Evolutionary conservation across 306 rosid genomes (phyloP).

Genomic region (Quercus berberidifolia): DNA sequence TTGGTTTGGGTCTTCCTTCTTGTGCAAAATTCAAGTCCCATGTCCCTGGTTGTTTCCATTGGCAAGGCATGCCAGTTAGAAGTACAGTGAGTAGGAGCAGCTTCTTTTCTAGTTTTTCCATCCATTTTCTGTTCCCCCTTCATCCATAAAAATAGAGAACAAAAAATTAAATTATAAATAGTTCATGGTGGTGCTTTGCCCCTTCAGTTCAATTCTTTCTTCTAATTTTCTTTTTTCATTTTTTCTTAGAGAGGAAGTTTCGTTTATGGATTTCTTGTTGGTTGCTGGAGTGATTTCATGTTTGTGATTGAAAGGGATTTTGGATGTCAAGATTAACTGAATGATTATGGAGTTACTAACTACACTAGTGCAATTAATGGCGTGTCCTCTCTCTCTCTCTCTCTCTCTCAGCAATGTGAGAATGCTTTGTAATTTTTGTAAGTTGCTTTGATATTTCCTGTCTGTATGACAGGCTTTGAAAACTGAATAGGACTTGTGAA

Average conservation of each 20-base stretch:
- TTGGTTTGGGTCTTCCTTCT: slow-evolving; percentile 13
- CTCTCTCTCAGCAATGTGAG: background rate
- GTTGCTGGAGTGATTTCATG: slow-evolving; percentile 7
- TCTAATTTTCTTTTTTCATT: background rate
- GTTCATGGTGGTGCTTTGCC: slow-evolving; percentile 40
- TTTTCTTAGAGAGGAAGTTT: slow-evolving; percentile 1
- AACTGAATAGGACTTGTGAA: too few relatives aligned
- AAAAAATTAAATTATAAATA: slow-evolving; percentile 25
- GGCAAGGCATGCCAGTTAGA: slow-evolving; percentile 27
- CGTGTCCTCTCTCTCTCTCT: background rate
- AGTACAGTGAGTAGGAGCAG: slow-evolving; percentile 45
- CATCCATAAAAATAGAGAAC: slow-evolving; percentile 16
- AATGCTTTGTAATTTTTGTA: too few relatives aligned
- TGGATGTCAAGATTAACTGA: background rate
- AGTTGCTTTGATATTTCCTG: too few relatives aligned
- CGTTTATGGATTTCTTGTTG: background rate
- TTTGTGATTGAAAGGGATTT: slow-evolving; percentile 15
- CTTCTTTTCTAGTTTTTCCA: background rate
- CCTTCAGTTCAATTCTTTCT: slow-evolving; percentile 32
- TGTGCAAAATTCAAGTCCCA: slow-evolving; percentile 23
- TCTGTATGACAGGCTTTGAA: too few relatives aligned
- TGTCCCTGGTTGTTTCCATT: slow-evolving; percentile 26
- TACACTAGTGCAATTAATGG: background rate
- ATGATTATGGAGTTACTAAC: background rate
- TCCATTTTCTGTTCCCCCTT: background rate